These are phyloP conservation scores for Ceratobasidium sp. DNA, from an alignment of 1,284 basidiomycete species.

Conservation along the genomic window DNA sequence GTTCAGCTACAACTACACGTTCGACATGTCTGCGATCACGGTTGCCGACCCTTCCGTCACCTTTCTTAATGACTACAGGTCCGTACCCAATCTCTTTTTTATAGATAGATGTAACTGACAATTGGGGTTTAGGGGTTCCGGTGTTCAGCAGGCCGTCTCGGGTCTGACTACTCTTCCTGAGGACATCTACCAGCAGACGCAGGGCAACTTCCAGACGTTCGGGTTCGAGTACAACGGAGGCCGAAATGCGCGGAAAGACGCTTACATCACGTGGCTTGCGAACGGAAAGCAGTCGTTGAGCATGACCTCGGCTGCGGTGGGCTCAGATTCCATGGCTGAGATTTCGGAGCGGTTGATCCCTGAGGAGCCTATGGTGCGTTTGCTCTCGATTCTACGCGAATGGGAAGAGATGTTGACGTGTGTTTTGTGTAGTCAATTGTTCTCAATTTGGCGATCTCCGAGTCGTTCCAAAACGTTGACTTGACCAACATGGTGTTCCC, in stretches of 20 bases:
- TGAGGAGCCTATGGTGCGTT: conserved; percentile 54
- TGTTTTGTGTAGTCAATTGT: conserved; percentile 54
- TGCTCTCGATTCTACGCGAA: not conserved
- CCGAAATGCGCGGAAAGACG: conserved; percentile 45
- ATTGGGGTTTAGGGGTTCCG: not conserved
- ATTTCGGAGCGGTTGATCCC: conserved; percentile 59
- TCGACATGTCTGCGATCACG: conserved; percentile 61
- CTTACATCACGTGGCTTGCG: conserved; percentile 63
- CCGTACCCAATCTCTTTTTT: not conserved
- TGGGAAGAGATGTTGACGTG: not conserved
- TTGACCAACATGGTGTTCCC: conserved; percentile 60
- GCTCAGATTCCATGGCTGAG: conserved; percentile 54
- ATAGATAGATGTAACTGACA: not conserved
- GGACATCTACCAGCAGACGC: conserved; percentile 18
- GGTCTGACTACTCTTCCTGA: conserved; percentile 35
- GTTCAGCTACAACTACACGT: conserved; percentile 66
- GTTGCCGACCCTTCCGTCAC: conserved; percentile 55
- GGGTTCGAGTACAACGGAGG: conserved; percentile 29
- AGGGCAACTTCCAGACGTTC: conserved; percentile 50
- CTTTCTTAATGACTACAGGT: conserved; percentile 58
- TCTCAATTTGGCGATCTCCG: conserved; percentile 57
- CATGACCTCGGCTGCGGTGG: conserved; percentile 57
- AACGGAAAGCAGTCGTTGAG: conserved; percentile 58
- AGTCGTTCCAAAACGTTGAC: conserved; percentile 65
- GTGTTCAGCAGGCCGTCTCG: conserved; percentile 35